Evolutionary conservation across 257 asterid genomes (phyloP).

Genomic region (Paulownia fortunei): DNA sequence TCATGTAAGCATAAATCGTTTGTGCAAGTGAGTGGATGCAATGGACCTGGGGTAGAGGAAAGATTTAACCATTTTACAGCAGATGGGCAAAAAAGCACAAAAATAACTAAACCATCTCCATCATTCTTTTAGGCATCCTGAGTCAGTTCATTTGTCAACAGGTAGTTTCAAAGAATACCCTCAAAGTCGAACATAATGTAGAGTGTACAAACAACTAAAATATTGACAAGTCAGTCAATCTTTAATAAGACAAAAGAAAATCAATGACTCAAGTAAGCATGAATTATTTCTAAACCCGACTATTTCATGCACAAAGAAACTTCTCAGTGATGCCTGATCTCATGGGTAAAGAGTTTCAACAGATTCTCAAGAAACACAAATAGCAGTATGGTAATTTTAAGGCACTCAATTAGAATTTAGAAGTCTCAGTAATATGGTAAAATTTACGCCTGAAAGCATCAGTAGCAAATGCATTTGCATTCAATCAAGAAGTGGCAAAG

Average conservation of each 20-base stretch:
- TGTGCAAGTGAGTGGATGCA: not conserved
- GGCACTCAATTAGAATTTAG: not conserved
- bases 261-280: not conserved
- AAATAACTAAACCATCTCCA: not conserved
- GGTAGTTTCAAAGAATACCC: not conserved
- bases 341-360: not conserved
- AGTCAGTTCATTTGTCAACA: not conserved
- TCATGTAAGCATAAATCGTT: too few relatives aligned
- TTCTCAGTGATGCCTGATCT: not conserved
- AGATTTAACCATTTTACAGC: not conserved
- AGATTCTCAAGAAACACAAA: not conserved
- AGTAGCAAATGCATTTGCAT: not conserved
- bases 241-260: not conserved
- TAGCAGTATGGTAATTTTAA: not conserved
- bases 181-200: not conserved
- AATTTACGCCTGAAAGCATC: too few relatives aligned
- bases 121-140: not conserved
- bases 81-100: not conserved
- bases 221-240: not conserved
- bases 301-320: not conserved
- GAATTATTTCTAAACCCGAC: not conserved
- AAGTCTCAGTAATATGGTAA: not conserved
- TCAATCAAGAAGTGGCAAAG: constrained; percentile 1
- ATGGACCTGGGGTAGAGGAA: not conserved
- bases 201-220: not conserved